Evolutionary conservation across 1,284 basidiomycete species (phyloP).

Genomic region (Schizophyllum amplum): DNA sequence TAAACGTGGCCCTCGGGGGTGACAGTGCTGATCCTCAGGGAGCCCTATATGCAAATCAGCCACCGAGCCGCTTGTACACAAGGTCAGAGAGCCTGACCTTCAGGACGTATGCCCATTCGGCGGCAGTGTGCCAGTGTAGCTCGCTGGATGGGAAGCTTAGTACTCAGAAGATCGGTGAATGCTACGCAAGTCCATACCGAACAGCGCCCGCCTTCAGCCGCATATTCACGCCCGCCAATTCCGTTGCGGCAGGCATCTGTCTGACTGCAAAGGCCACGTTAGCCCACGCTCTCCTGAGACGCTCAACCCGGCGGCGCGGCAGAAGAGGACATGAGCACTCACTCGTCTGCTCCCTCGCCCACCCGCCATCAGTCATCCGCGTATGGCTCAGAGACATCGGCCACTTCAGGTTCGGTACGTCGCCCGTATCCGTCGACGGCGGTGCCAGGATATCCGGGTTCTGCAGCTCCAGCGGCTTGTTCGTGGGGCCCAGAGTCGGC

Average conservation of each 20-base stretch:
- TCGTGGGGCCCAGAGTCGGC: slow-evolving; percentile 39
- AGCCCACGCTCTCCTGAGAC: slow-evolving; percentile 26
- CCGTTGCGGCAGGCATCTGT: neutral
- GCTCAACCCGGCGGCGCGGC: slow-evolving; percentile 35
- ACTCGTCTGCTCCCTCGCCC: slow-evolving; percentile 50
- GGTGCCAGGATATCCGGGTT: slow-evolving; percentile 43
- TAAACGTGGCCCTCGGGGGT: slow-evolving; percentile 57
- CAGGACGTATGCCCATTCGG: slow-evolving; percentile 21
- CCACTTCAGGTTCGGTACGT: slow-evolving; percentile 46
- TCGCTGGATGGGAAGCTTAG: slow-evolving; percentile 21
- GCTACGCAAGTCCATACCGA: slow-evolving; percentile 22
- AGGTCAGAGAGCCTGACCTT: neutral
- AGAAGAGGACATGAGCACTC: slow-evolving; percentile 16
- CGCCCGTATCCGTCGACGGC: slow-evolving; percentile 41
- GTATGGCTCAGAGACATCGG: slow-evolving; percentile 49
- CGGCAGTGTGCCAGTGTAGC: slow-evolving; percentile 52
- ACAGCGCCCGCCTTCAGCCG: slow-evolving; percentile 45
- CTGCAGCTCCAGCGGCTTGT: slow-evolving; percentile 36
- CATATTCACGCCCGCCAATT: slow-evolving; percentile 42
- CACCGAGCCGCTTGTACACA: neutral
- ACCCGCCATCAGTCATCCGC: slow-evolving; percentile 46
- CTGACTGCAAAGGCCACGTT: neutral
- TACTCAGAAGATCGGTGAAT: neutral
- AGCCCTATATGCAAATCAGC: neutral
- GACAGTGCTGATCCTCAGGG: slow-evolving; percentile 46